Conservation (phyloP, 495 filamentous ascomycete species). For the Tuber aestivum region DNA sequence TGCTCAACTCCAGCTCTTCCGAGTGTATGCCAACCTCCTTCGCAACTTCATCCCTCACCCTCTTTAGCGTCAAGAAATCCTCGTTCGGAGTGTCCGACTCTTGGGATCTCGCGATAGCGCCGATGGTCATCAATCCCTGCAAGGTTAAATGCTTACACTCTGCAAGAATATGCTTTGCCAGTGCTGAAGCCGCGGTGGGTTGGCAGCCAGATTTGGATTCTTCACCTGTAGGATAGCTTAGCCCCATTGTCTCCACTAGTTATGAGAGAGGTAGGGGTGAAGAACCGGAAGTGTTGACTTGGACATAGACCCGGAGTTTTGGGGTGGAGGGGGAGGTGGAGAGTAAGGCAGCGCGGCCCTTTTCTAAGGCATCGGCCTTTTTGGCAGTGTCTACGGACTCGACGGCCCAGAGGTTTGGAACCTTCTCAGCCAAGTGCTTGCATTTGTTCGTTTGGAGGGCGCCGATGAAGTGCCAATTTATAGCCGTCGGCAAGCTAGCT, state of each 20-base stretch:
- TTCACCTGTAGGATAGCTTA: constrained; percentile 50
- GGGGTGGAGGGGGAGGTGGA: constrained; percentile 40
- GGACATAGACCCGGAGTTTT: constrained; percentile 64
- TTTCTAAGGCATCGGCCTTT: constrained; percentile 76
- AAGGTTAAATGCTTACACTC: constrained; percentile 67
- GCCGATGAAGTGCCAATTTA: constrained; percentile 96
- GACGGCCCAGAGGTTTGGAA: constrained; percentile 88
- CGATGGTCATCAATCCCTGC: constrained; percentile 92
- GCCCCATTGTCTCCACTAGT: neutral
- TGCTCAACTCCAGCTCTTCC: constrained; percentile 53
- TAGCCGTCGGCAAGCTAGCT: constrained; percentile 62
- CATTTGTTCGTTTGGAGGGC: constrained; percentile 75
- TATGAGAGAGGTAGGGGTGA: too few species aligned
- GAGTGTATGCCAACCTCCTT: constrained; percentile 47
- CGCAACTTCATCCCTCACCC: constrained; percentile 60
- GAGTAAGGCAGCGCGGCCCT: constrained; percentile 59
- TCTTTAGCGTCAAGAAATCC: constrained; percentile 67
- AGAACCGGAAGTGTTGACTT: constrained; percentile 79
- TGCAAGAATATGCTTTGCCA: constrained; percentile 62
- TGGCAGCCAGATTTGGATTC: constrained; percentile 73
- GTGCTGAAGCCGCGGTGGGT: constrained; percentile 55
- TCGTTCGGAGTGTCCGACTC: constrained; percentile 79
- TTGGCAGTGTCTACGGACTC: constrained; percentile 81
- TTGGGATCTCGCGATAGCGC: constrained; percentile 75
- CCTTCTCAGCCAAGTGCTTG: constrained; percentile 70